phyloP scores from a whole-genome alignment of 129 eudicot genomes.

The Artemisia argyi region DNA sequence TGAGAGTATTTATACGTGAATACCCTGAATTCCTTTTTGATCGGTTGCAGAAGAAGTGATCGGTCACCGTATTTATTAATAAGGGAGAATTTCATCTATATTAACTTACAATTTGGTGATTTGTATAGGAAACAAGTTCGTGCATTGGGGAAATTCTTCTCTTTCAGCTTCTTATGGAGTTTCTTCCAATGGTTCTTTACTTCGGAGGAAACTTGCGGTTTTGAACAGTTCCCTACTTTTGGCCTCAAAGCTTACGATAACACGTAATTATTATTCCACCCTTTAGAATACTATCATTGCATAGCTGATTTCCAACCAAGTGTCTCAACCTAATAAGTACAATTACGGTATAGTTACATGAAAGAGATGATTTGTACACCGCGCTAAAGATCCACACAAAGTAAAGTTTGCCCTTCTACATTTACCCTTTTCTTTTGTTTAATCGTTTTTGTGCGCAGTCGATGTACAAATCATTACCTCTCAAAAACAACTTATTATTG shows the following conservation, averaged over 20 bases:
- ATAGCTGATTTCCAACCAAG: too few species aligned
- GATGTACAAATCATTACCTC: too few species aligned
- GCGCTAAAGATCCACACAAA: too few species aligned
- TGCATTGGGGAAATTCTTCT: slow-evolving; percentile 47
- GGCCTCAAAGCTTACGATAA: slow-evolving; percentile 42
- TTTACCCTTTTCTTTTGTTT: too few species aligned
- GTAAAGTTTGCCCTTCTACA: too few species aligned
- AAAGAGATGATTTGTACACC: too few species aligned
- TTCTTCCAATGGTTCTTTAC: slow-evolving; percentile 58
- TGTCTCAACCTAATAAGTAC: too few species aligned
- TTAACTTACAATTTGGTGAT: neutral
- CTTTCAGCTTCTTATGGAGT: slow-evolving; percentile 41
- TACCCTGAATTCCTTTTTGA: neutral
- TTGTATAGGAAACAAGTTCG: slow-evolving; percentile 45
- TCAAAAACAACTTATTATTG: too few species aligned
- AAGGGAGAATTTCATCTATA: too few species aligned
- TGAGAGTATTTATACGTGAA: neutral
- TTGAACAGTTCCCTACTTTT: slow-evolving; percentile 46
- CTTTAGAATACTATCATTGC: neutral
- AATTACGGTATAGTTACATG: too few species aligned
- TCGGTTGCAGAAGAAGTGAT: neutral
- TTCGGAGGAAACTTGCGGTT: slow-evolving; percentile 43
- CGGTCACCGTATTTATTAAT: neutral
- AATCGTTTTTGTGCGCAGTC: too few species aligned
- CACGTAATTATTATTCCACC: slow-evolving; percentile 10